These are phyloP conservation scores for Aspergillus glaucus DNA, from an alignment of 2,329 filamentous ascomycete genomes.

Conservation along the genomic window DNA sequence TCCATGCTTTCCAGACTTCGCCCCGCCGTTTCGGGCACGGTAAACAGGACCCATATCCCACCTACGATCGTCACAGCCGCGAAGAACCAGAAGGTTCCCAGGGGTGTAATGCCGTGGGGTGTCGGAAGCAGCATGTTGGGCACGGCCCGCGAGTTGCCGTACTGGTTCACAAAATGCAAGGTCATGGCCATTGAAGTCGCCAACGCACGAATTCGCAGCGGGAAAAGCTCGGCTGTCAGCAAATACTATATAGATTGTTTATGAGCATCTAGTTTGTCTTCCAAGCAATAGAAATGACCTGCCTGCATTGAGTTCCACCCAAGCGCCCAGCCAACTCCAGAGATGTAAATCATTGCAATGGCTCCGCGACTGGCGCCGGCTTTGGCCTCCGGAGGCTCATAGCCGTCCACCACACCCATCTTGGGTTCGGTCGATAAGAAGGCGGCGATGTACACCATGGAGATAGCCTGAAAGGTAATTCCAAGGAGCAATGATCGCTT, in stretches of 20 bases:
- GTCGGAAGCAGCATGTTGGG: conserved; percentile 62
- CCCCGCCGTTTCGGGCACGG: conserved; percentile 66
- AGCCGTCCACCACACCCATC: conserved; percentile 45
- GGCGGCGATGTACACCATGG: conserved; percentile 58
- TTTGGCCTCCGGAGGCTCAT: conserved; percentile 44
- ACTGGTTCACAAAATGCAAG: conserved; percentile 72
- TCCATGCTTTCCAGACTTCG: conserved; percentile 57
- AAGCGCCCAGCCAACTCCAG: conserved; percentile 62
- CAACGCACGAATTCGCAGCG: conserved; percentile 64
- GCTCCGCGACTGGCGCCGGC: conserved; percentile 55
- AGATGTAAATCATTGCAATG: conserved; percentile 67
- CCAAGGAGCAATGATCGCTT: conserved; percentile 60
- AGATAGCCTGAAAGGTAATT: conserved; percentile 54
- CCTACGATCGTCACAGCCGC: conserved; percentile 61
- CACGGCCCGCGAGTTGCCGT: conserved; percentile 68
- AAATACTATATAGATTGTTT: conserved; percentile 46
- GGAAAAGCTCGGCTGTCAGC: conserved; percentile 71
- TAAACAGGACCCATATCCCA: conserved; percentile 64
- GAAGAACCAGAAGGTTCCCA: conserved; percentile 75
- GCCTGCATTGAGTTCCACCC: conserved; percentile 68
- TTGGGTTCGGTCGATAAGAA: conserved; percentile 58
- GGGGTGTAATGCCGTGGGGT: conserved; percentile 40
- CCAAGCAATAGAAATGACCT: no score
- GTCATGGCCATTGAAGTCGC: conserved; percentile 69
- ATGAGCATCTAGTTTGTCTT: no score